Base-by-base conservation (phyloP, 1,284 basidiomycete species). In the Afroboletus lepidellus region DNA sequence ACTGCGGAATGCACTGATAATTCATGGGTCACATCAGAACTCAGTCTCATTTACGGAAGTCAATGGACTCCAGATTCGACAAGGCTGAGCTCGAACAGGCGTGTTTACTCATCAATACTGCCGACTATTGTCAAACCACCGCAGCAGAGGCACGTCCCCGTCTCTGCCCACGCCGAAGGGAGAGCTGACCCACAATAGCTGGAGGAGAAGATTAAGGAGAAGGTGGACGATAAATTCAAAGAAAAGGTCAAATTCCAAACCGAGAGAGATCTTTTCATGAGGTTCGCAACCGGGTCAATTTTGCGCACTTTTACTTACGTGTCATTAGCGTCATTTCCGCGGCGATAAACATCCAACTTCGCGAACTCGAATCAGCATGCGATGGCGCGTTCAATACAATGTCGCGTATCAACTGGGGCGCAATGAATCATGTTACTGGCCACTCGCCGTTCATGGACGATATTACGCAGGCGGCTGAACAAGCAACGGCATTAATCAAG, bases 121-220 rank as follows among this genome's bases (percentile, higher is more conserved):
- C 95, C 2, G 96, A 99, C 64, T 99, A 99, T 70, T 99, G 97
- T 69, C 89, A 94, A 60, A 87, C 84, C 5, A 99, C 96, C 2
- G 90, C 94, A 2, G 67, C 84, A 20, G 94, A 97, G 78, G 92
- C 86, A 60, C 20, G 72, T 57, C 30, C 48, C 15, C 8, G 34
- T 46, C 18, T 20, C 1, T 7, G 23, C 11, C 32, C 29, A 9
- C 12, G 25, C 13, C 13, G 6, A 33, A 46, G 24, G 13, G 25
- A 41, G 47, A 29, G n/a, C 48, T 54, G 29, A 50, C 41, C 8
- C 21, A 25, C 27, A 38, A 29, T 62, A 96, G 89, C 80, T 99
- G 21, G 96, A 98, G 67, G 91, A 96, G 59, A 92, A 92, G 63
- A 84, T 98, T 41, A 84, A 85, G 53, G 85, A 90, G 54, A 92